A percentile compares a stretch with the other conserved stretches of the same genome.
These are phyloP conservation scores for Apiotrichum porosum DNA, from an alignment of 1,284 basidiomycete genomes.

Conservation along the genomic window DNA sequence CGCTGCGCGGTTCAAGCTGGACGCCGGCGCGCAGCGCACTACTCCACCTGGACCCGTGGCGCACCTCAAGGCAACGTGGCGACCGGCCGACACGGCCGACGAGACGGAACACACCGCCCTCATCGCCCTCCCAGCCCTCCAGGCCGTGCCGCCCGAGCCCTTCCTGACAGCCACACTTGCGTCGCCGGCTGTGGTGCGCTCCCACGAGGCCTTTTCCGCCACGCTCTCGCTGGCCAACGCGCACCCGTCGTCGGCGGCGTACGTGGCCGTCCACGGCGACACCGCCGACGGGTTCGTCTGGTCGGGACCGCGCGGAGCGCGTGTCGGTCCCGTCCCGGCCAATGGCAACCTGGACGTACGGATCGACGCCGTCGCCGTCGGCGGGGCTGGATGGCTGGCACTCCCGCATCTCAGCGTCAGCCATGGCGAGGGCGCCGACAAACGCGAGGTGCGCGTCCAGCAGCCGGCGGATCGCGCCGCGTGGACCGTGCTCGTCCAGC, in stretches of 20 bases:
- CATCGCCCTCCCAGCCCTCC: conserved; percentile 26
- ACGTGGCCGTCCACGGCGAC: conserved; percentile 29
- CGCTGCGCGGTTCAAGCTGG: conserved; percentile 18
- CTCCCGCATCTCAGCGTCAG: conserved; percentile 35
- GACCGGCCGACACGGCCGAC: conserved; percentile 2
- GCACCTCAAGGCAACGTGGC: conserved; percentile 11
- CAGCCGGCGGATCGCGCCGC: conserved; percentile 6
- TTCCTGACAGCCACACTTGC: conserved; percentile 28
- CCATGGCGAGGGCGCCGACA: conserved; percentile 29
- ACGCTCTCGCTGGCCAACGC: conserved; percentile 33
- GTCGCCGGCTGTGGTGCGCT: conserved; percentile 14
- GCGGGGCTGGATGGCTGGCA: conserved; percentile 27
- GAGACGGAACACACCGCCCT: background rate
- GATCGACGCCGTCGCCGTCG: conserved; percentile 28
- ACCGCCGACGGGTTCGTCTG: conserved; percentile 44
- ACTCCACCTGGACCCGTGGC: background rate
- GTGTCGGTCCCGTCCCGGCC: conserved; percentile 26
- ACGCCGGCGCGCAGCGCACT: background rate
- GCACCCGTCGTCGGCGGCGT: conserved; percentile 29
- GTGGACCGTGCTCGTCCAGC: conserved; percentile 11
- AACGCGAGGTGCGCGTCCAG: conserved; percentile 29
- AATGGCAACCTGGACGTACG: conserved; percentile 12
- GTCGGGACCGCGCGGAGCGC: conserved; percentile 29
- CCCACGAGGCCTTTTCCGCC: conserved; percentile 33
- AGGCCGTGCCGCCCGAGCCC: conserved; percentile 26